Conservation (phyloP, 2,329 filamentous ascomycete species). For the Monosporascus sp. region DNA sequence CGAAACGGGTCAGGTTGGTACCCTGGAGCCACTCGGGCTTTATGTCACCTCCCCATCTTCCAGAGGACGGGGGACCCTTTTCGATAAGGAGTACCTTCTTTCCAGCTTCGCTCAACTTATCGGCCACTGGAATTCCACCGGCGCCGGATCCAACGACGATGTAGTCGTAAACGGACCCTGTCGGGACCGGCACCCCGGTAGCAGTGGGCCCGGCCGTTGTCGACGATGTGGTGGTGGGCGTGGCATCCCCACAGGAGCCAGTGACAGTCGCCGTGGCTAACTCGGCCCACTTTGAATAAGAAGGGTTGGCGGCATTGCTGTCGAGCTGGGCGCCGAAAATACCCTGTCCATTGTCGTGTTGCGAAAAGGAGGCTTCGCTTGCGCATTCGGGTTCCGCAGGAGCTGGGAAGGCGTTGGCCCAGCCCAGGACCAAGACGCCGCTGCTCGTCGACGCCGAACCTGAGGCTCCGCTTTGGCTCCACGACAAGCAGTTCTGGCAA, state of each 20-base stretch:
- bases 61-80: constrained; percentile 56
- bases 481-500: constrained; percentile 53
- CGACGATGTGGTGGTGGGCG: constrained; percentile 20
- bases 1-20: constrained; percentile 62
- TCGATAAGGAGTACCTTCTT: constrained; percentile 61
- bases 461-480: constrained; percentile 43
- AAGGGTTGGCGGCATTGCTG: constrained; percentile 30
- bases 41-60: constrained; percentile 58
- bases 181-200: constrained; percentile 32
- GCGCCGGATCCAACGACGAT: constrained; percentile 56
- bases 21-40: constrained; percentile 57
- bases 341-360: constrained; percentile 53
- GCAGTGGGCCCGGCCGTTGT: constrained; percentile 19
- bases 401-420: constrained; percentile 45
- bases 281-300: constrained; percentile 39
- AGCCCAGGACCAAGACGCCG: constrained; percentile 46
- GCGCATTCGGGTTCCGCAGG: constrained; percentile 38
- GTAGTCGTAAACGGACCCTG: constrained; percentile 49
- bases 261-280: constrained; percentile 36
- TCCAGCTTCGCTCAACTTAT: constrained; percentile 58
- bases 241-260: constrained; percentile 27
- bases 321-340: constrained; percentile 44
- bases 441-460: constrained; percentile 39
- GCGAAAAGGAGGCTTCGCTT: constrained; percentile 39
- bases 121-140: constrained; percentile 54